Evolutionary conservation across 257 asterid genomes (phyloP), one percentile per base, ranked within the genome.

Genomic region (Penstemon newberryi): DNA sequence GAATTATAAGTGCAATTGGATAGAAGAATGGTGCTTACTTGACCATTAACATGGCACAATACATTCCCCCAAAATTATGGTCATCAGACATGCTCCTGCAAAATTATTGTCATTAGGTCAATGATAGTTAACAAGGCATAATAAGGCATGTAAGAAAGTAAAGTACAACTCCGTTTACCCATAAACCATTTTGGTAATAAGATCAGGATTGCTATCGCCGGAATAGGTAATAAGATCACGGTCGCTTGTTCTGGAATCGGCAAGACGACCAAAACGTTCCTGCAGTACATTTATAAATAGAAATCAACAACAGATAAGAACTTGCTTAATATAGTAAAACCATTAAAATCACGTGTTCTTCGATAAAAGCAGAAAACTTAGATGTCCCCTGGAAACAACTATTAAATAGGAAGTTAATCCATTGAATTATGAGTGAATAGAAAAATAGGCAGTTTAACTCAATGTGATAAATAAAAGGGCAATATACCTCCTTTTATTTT

Each of bases 51-150:
- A 87, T 40, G 37, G 95, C 95, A 63, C 96, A 84, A 64, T 84
- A 79, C 89, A 93, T 88, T 81, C 96, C 96, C 51, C 85, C 85
- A 74, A 83, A 84, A 64, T 93, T 95, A 66, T 89, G 94, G 71
- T 79, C 92, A 75, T 76, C 84, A 68, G 80, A 74, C 60, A 70
- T 69, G 75, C 82, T 75, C 86, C 96, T 93, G 87, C 70, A 67
- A 12, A 72, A 25, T 53, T 74, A 72, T 19, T 57, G 63, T 36
- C 60, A 72, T 70, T 56, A 67, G 7, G 36, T 7, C 44, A 12
- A 9, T 33, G 59, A 68, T 54, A 11, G 63, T 44, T 12, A 37
- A 33, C 3, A 18, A 2, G 3, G 7, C 63, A 10, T 49, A 39
- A 36, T 33, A 53, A 65, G 44, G 47, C 52, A 69, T 19, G 33